Conservation (phyloP, 768 basidiomycete genomes). For the Rhizopogon vinicolor region DNA sequence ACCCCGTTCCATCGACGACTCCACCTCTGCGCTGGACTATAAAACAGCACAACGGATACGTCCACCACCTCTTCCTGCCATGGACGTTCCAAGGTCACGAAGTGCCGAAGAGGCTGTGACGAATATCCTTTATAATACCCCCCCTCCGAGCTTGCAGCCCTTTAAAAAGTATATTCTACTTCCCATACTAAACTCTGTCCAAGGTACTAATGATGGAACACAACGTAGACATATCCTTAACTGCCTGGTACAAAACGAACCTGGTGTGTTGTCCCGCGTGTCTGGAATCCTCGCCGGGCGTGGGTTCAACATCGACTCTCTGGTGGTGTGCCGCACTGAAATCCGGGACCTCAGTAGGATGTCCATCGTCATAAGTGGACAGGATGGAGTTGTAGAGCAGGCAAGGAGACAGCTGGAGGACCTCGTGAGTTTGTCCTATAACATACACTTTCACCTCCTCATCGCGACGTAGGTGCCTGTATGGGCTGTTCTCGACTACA, state of each 20-base stretch:
- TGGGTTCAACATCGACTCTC: slow-evolving; percentile 97
- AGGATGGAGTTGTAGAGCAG: slow-evolving; percentile 98
- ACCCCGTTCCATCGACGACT: slow-evolving; percentile 82
- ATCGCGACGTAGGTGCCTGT: slow-evolving; percentile 78
- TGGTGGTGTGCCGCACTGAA: slow-evolving; percentile 97
- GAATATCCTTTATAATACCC: slow-evolving; percentile 96
- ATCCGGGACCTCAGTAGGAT: slow-evolving; percentile 95
- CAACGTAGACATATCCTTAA: slow-evolving; percentile 83
- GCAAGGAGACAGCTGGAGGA: slow-evolving; percentile 95
- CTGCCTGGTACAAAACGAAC: slow-evolving; percentile 98
- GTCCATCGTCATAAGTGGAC: slow-evolving; percentile 95
- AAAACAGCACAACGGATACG: slow-evolving; percentile 65
- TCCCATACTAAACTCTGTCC: not conserved
- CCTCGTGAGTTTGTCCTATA: slow-evolving; percentile 53
- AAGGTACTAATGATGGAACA: slow-evolving; percentile 6
- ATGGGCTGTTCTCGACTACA: slow-evolving; percentile 99
- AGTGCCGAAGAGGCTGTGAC: slow-evolving; percentile 96
- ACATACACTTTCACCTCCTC: not conserved
- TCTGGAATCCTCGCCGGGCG: slow-evolving; percentile 96
- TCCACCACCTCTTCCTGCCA: slow-evolving; percentile 82
- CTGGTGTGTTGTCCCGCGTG: slow-evolving; percentile 97
- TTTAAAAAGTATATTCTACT: slow-evolving; percentile 69
- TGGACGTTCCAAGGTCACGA: slow-evolving; percentile 78
- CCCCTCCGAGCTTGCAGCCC: slow-evolving; percentile 84
- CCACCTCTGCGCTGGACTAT: slow-evolving; percentile 93